Conservation (phyloP, 1,284 basidiomycete species). For the Malassezia brasiliensis region DNA sequence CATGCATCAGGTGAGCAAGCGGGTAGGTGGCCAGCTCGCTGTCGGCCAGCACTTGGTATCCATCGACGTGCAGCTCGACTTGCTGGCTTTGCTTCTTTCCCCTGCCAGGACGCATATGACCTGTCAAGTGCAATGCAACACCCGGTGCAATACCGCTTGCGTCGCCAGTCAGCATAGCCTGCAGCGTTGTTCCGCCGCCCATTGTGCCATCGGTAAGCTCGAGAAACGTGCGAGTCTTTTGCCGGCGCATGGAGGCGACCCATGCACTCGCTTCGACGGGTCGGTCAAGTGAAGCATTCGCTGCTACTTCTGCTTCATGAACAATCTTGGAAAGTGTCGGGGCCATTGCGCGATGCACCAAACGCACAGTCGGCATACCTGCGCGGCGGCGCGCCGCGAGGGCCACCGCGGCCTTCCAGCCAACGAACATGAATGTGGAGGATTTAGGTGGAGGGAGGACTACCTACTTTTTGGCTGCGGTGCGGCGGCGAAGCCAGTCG, state of each 20-base stretch:
- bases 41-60: slow-evolving; percentile 15
- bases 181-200: slow-evolving; percentile 25
- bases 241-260: slow-evolving; percentile 29
- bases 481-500: slow-evolving; percentile 24
- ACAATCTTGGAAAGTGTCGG: neutral
- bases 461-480: neutral
- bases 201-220: slow-evolving; percentile 37
- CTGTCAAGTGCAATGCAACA: slow-evolving; percentile 24
- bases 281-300: neutral
- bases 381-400: neutral
- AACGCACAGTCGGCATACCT: neutral
- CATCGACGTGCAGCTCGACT: slow-evolving; percentile 27
- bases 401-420: neutral
- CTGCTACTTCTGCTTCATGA: neutral
- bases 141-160: slow-evolving; percentile 27
- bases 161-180: slow-evolving; percentile 27
- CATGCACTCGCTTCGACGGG: slow-evolving; percentile 21
- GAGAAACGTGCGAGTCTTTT: slow-evolving; percentile 38
- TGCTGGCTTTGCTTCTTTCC: slow-evolving; percentile 25
- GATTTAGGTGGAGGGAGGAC: neutral
- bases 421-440: neutral
- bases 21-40: slow-evolving; percentile 25
- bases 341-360: neutral
- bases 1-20: slow-evolving; percentile 12
- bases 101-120: slow-evolving; percentile 21